Evolutionary conservation across 108 stramenopile species (phyloP), one percentile per base, ranked within the genome.

Genomic region (Nitzschia inconspicua): DNA sequence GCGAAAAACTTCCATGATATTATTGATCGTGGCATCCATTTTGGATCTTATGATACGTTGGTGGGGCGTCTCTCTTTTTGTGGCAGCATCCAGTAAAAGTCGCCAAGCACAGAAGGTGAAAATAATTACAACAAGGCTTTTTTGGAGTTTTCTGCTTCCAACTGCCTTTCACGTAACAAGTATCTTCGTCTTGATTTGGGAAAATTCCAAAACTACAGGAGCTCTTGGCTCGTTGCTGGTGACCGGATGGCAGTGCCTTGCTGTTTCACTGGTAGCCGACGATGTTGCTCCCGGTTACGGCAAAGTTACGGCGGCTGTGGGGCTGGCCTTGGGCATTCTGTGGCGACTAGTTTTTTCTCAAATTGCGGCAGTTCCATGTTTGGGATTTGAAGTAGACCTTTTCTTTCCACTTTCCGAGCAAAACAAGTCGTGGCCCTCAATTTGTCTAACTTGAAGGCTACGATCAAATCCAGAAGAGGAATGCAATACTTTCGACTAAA

Each of bases 141-240:
- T 55, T 58, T 66, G 56, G 43, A 66, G 65, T 16, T 34, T 82
- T 4, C 56, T 60, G 16, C 50, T 82, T 30, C 80, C 84, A 6
- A 39, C 72, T 28, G 62, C 64, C 22, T 76, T 79, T 53, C 50
- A 79, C 23, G 29, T 76, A 35, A 72, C 64, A 8, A 76, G 78
- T 18, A 52, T 82, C 3, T 60, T 73, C 32, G 72, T 79, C 1
- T 29, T 62, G 9, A 65, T 79, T n/a, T 85, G 84, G 84, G 84
- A 85, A 52, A 72, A 77, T 54, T 70, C 73, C 25, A 46, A 28
- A 14, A 79, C 72, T 25, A 66, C 77, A 0, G 43, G 60, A 3
- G 19, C 52, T 46, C 47, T 82, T 8, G 62, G 63, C 19, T 72
- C 63, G 11, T 23, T 72, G 28, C 25, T 72, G 47, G 47, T 64